Base-by-base conservation (phyloP, 1,284 basidiomycete species). In the Porogramme epimiltina region DNA sequence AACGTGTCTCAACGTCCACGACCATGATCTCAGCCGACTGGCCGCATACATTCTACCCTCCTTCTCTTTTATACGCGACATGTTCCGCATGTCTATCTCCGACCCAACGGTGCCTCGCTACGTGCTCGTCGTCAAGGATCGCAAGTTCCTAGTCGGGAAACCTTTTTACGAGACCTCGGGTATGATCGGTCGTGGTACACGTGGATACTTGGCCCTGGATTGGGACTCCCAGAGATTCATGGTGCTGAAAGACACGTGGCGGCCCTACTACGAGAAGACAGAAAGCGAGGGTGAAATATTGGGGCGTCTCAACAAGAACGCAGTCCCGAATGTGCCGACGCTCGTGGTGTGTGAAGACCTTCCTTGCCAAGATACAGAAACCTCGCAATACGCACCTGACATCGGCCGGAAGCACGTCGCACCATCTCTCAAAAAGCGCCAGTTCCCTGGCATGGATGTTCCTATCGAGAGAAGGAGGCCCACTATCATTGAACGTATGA, bases 1-100 rank as follows among this genome's bases (percentile, higher is more conserved):
- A 8, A 6, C 28, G 8, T 37, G 34, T 16, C 8, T 6, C 10
- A 16, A 22, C 23, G 4, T 2, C 23, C 34, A 37, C 16, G 8
- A 9, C 8, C 13, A 37, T n/a, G 34, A 6, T 18, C 9, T 5
- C 34, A 16, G 34, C 8, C 28, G 24, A 3, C 15, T 28, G 4
- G 9, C 2, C 18, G 19, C 33, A 31, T 28, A 16, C 31, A 18
- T 25, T 13, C 10, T 25, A 3, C 47, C 33, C 16, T 41, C 54
- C 1, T 52, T 54, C 24, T 22, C 34, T 9, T 50, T 51, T 25
- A 38, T 58, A 28, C 51, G 56, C 19, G 23, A 45, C 4, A 10
- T 36, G 38, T 55, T 55, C 28, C 23, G 41, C 1, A 8, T 42
- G 10, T 55, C 53, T 2, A 33, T 58, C 39, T 24, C 25, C 0